Base-by-base conservation (phyloP, 257 asterid genomes). In the Nicotiana paniculata region DNA sequence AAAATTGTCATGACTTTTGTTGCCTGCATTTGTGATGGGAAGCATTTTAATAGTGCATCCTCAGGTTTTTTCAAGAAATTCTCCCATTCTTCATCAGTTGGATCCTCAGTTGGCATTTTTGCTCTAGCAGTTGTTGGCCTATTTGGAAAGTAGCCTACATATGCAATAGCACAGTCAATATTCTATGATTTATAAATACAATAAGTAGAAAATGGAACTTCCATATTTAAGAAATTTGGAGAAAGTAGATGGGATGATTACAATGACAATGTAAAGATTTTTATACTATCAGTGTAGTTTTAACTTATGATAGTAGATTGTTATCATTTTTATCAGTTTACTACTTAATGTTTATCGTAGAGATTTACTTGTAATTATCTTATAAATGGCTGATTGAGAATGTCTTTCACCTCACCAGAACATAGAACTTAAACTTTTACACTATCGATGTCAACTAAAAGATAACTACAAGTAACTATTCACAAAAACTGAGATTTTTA, bases 11-110 rank as follows among this genome's bases (percentile, higher is more conserved):
- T 90, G 1, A 93, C 65, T 5, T 0, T 10, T 0, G 91, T 69
- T 1, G 98, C 97, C 53, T 95, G 99, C 33, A 24, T 5, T 55
- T 95, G 97, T 3, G 98, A 82, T 0, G 99, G 99, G 82, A 90
- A 92, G 5, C 88, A 84, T 2, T 83, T 57, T 35, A 93, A 65
- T 17, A 93, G 86, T 83, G 88, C 91, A 3, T 67, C 63, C 80
- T 91, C 99, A 0, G 99, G 99, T 83, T 86, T 89, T 13, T 88
- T 85, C 57, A 90, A 1, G 64, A 95, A 95, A 59, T 16, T 1
- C 2, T 85, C 57, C 85, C 77, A 62, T 46, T 86, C 90, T 63
- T 84, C 90, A 0, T 88, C 85, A 1, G 26, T 87, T 37, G 94
- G 92, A 6, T 95, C 90, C 72, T 95, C 99, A 0, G 83, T 81